Base-by-base conservation (phyloP, 2,329 filamentous ascomycete species). In the Trichoderma semiorbis region DNA sequence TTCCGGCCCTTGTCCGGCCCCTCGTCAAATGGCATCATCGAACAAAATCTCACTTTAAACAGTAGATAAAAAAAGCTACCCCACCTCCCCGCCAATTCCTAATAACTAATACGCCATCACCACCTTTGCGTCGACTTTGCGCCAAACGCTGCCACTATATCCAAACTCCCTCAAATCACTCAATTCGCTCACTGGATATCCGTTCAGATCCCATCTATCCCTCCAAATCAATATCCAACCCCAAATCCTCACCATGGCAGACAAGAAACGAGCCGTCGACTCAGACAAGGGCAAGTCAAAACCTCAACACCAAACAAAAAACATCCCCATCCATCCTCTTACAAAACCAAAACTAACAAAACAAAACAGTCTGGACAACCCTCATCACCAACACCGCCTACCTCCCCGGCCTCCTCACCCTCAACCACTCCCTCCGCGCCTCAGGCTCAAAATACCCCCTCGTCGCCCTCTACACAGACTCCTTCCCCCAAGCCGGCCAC, bases 311-410 rank as follows among this genome's bases (percentile, higher is more conserved):
- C 24, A 58, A 26, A n/a, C 26, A 64, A 65, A 72, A 62, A 8
- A 16, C 18, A n/a, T 39, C 36, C 2, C 14, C 6, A 34, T 34
- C 32, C 32, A 12, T 43, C 39, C 39, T 18, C 16, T n/a, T 14
- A n/a, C 16, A 50, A 50, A 24, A 5, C 11, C n/a, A n/a, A 69
- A 69, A 34, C 39, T 43, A 39, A 65, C n/a, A 24, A 39, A 18
- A 3, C 5, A 18, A 36, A 36, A 30, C 80, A 93, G 93, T 96
- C 79, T 97, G 93, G 93, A 93, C 93, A 32, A 93, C 91, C 12
- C 87, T 97, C 75, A 94, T 97, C 79, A 97, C 94, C 72, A 97
- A 96, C 83, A 90, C 89, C 63, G 86, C 87, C 77, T 97, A 97
- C 81, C 90, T 97, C 73, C 87, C 92, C 7, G 94, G 94, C 61